These are phyloP conservation scores for Ajuga chamaepitys DNA, from an alignment of 257 asterid genomes.

Conservation along the genomic window DNA sequence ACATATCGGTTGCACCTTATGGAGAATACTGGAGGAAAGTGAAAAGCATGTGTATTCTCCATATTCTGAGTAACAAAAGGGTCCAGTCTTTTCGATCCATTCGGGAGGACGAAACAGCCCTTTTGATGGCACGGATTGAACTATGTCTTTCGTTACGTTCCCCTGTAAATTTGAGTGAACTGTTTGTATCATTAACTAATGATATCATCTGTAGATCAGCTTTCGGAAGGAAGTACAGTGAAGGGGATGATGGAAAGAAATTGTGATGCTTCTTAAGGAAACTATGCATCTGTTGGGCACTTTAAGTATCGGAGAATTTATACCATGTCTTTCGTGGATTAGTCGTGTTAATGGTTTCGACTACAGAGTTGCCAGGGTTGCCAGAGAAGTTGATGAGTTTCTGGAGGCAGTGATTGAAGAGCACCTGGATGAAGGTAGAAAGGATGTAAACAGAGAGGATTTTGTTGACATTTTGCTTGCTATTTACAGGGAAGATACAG, in stretches of 20 bases:
- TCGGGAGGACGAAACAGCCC: slow-evolving; percentile 33
- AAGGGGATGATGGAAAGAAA: slow-evolving; percentile 29
- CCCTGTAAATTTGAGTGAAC: slow-evolving; percentile 25
- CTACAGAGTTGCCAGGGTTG: slow-evolving; percentile 20
- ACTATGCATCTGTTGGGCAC: slow-evolving; percentile 23
- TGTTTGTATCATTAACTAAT: slow-evolving; percentile 21
- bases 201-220: slow-evolving; percentile 41
- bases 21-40: slow-evolving; percentile 45
- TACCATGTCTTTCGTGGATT: slow-evolving; percentile 47
- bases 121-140: slow-evolving; percentile 23
- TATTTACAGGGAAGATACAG: not conserved
- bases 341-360: slow-evolving; percentile 35
- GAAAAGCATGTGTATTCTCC: slow-evolving; percentile 33
- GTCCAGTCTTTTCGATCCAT: slow-evolving; percentile 26
- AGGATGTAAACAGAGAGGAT: not conserved
- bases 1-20: slow-evolving; percentile 25
- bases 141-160: not conserved
- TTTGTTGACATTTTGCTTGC: slow-evolving; percentile 39
- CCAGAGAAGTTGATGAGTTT: slow-evolving; percentile 28
- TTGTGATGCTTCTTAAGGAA: slow-evolving; percentile 11
- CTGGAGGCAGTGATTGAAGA: slow-evolving; percentile 35
- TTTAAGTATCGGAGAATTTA: slow-evolving; percentile 31
- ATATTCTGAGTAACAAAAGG: slow-evolving; percentile 36
- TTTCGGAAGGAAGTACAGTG: slow-evolving; percentile 41
- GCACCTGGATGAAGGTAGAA: not conserved